phyloP scores from a whole-genome alignment of 2,329 filamentous ascomycete genomes.

The Alternaria viburni region DNA sequence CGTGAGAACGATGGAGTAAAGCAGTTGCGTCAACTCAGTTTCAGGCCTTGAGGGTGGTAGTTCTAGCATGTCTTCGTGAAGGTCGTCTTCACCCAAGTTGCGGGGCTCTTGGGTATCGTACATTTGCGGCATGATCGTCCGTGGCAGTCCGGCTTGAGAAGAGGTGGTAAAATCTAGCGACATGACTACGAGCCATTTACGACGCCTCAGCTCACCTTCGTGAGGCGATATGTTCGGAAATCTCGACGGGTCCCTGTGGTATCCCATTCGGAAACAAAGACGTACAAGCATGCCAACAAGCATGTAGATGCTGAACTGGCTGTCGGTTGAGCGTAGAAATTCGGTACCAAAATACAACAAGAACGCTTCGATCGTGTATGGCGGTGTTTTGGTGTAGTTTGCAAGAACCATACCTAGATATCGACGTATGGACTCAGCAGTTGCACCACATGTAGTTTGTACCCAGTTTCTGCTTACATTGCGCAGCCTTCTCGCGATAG shows the following conservation, averaged over 20 bases:
- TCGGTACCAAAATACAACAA: slow-evolving; percentile 41
- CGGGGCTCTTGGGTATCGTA: slow-evolving; percentile 49
- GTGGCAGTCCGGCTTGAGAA: slow-evolving; percentile 48
- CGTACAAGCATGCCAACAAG: slow-evolving; percentile 40
- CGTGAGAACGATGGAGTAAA: slow-evolving; percentile 36
- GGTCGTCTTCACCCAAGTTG: slow-evolving; percentile 52
- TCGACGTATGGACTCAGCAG: background rate
- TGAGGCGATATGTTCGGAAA: slow-evolving; percentile 56
- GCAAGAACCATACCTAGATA: slow-evolving; percentile 30
- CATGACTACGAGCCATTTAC: slow-evolving; percentile 64
- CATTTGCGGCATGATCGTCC: slow-evolving; percentile 47
- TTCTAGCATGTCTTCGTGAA: slow-evolving; percentile 46
- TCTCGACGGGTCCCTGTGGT: slow-evolving; percentile 51
- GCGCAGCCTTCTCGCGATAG: slow-evolving; percentile 41
- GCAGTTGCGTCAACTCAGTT: slow-evolving; percentile 32
- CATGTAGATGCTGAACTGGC: slow-evolving; percentile 39
- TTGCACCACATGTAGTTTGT: background rate
- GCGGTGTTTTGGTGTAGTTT: slow-evolving; percentile 45
- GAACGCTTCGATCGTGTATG: slow-evolving; percentile 40
- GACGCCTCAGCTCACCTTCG: slow-evolving; percentile 65
- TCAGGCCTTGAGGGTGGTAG: slow-evolving; percentile 38
- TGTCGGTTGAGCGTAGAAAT: slow-evolving; percentile 36
- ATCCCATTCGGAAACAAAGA: slow-evolving; percentile 50
- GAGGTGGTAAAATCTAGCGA: slow-evolving; percentile 50
- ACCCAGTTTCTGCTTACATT: slow-evolving; percentile 16